These are phyloP conservation scores for Meripilus lineatus DNA, from an alignment of 1,284 basidiomycete genomes.

Conservation along the genomic window DNA sequence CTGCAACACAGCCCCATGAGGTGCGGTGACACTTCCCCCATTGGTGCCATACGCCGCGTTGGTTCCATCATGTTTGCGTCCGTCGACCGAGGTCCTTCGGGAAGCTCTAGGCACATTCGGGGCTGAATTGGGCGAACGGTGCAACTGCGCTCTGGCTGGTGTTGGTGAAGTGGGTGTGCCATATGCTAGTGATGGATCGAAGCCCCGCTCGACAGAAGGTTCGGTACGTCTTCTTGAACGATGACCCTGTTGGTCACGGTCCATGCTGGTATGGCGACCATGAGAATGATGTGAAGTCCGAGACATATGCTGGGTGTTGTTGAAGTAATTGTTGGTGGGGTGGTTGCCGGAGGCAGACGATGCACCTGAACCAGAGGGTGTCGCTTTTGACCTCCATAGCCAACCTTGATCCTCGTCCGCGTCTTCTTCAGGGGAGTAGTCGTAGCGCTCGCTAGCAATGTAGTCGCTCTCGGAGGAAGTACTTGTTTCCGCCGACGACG, in stretches of 20 bases:
- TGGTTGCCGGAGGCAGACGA: slow-evolving; percentile 19
- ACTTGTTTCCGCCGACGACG: slow-evolving; percentile 22
- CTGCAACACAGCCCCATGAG: slow-evolving; percentile 53
- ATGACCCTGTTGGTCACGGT: slow-evolving; percentile 4
- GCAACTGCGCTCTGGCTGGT: slow-evolving; percentile 21
- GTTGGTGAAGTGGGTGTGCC: slow-evolving; percentile 23
- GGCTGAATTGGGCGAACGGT: slow-evolving; percentile 22
- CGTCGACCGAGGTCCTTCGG: neutral
- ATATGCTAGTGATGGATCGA: slow-evolving; percentile 10
- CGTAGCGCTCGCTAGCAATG: slow-evolving; percentile 16
- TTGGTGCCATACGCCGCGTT: slow-evolving; percentile 12
- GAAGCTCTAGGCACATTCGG: slow-evolving; percentile 14
- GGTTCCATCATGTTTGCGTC: slow-evolving; percentile 6
- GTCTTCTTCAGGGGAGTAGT: slow-evolving; percentile 27
- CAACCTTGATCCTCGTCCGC: slow-evolving; percentile 24
- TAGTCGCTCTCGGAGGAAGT: slow-evolving; percentile 22
- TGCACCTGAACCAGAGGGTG: slow-evolving; percentile 12
- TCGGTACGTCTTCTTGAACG: slow-evolving; percentile 9
- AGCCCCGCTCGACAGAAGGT: neutral
- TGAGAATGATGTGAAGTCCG: too few species aligned
- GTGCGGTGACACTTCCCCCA: slow-evolving; percentile 28
- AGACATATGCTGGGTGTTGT: neutral
- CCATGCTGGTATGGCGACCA: too few species aligned
- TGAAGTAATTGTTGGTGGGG: slow-evolving; percentile 8
- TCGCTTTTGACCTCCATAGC: slow-evolving; percentile 15